These are phyloP conservation scores for Umbelopsis sp. DNA, from an alignment of 192 early-diverging fungal species.

Conservation along the genomic window DNA sequence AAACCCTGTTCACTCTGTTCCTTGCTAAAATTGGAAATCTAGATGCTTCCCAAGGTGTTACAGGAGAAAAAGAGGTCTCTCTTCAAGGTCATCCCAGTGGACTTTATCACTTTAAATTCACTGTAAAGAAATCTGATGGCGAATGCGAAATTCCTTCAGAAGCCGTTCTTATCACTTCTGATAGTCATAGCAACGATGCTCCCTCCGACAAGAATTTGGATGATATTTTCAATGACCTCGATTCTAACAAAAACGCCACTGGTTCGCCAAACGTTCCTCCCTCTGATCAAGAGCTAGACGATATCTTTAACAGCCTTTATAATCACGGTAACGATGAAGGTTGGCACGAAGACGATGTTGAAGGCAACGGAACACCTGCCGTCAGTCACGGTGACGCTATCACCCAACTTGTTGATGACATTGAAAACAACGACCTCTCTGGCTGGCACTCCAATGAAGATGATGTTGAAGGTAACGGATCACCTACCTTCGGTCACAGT, in stretches of 20 bases:
- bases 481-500: no score
- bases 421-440: background rate
- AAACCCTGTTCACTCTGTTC: background rate
- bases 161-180: background rate
- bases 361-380: background rate
- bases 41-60: conserved; percentile 3
- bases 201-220: background rate
- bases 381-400: no score
- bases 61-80: background rate
- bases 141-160: background rate
- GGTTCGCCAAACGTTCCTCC: background rate
- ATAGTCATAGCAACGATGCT: background rate
- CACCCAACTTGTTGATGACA: no score
- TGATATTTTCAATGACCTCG: background rate
- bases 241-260: background rate
- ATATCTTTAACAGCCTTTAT: background rate
- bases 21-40: background rate
- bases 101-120: conserved; percentile 4
- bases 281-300: background rate
- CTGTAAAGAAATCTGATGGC: background rate
- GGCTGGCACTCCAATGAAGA: background rate
- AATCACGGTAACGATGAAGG: background rate
- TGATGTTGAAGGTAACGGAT: background rate
- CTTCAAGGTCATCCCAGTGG: conserved; percentile 13
- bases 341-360: background rate